Conservation (phyloP, 2,329 filamentous ascomycete species). For the Hypoxylon sp. region DNA sequence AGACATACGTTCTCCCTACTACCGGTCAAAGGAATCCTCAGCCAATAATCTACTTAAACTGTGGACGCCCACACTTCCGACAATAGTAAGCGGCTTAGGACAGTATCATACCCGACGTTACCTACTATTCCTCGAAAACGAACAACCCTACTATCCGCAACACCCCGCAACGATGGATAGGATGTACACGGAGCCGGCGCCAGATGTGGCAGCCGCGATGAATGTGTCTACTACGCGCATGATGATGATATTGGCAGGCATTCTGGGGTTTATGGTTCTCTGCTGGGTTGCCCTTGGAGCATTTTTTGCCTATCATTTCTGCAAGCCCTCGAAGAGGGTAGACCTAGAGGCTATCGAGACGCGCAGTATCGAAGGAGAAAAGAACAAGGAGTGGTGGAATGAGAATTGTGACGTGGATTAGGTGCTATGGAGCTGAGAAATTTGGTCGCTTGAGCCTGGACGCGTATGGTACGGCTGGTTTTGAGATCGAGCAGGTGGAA, state of each 20-base stretch:
- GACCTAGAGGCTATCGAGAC: conserved; percentile 20
- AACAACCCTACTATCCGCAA: conserved; percentile 3
- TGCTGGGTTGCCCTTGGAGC: conserved; percentile 11
- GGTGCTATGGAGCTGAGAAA: background rate
- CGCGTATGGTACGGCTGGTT: too few species aligned
- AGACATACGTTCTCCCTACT: conserved; percentile 9
- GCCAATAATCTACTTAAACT: conserved; percentile 3
- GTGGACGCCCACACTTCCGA: too few species aligned
- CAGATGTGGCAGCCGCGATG: conserved; percentile 6
- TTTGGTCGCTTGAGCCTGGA: too few species aligned
- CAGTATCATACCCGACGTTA: too few species aligned
- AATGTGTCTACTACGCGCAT: conserved; percentile 16
- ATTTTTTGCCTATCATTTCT: conserved; percentile 31
- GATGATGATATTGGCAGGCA: conserved; percentile 7
- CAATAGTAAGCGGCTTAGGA: too few species aligned
- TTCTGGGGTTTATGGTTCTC: conserved; percentile 20
- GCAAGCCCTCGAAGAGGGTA: conserved; percentile 10
- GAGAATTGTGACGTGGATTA: conserved; percentile 11
- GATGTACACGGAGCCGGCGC: background rate
- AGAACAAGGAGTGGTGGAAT: conserved; percentile 25
- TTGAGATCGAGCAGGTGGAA: too few species aligned
- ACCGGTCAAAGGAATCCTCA: conserved; percentile 19
- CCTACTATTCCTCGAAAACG: too few species aligned
- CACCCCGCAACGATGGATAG: conserved; percentile 16
- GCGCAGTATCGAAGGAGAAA: background rate